Evolutionary conservation across 2,329 filamentous ascomycete genomes (phyloP), one percentile per base, ranked within the genome.

Genomic region (Monilinia fructicola): DNA sequence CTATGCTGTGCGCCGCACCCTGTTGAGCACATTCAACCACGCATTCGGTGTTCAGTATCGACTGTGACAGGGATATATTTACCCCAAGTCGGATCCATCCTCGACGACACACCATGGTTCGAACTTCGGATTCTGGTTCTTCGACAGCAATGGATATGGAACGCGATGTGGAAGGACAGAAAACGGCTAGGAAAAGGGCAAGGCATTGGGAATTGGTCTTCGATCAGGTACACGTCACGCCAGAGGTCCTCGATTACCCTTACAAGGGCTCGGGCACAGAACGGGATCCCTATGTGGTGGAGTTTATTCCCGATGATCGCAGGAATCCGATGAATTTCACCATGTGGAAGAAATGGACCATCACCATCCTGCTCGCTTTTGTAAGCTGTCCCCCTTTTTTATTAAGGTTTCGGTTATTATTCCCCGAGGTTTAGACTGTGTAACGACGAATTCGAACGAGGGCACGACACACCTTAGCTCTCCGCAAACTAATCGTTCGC

Each of bases 141-240:
- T 64, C 55, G 12, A 68, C 65, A 7, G 40, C 64, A 31, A 55
- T 50, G 14, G 69, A 67, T 38, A 52, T 66, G 38, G 65, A 67
- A 28, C 60, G 55, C 44, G 72, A 70, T 66, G 35, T 72, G 16
- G 72, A 73, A 50, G 65, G 68, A 54, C 71, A 69, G 59, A 69
- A 68, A 54, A 31, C 38, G 14, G 55, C 26, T 2, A 69, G 66
- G 58, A 68, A 71, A 48, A 68, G 61, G 26, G 68, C 70, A 28
- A 54, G 68, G 21, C 73, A 78, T 71, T 82, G 78, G 76, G 74
- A 78, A 53, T 71, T 82, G 59, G 78, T 84, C 23, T 67, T 76
- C 23, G 78, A 83, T 67, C 81, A 82, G 68, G 79, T 78, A 38
- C 77, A 77, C 40, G 74, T 84, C 55, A 83, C 80, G 0, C 76